These are phyloP conservation scores for Vigna reflexopilosa DNA, from an alignment of 306 rosid species.

Conservation along the genomic window DNA sequence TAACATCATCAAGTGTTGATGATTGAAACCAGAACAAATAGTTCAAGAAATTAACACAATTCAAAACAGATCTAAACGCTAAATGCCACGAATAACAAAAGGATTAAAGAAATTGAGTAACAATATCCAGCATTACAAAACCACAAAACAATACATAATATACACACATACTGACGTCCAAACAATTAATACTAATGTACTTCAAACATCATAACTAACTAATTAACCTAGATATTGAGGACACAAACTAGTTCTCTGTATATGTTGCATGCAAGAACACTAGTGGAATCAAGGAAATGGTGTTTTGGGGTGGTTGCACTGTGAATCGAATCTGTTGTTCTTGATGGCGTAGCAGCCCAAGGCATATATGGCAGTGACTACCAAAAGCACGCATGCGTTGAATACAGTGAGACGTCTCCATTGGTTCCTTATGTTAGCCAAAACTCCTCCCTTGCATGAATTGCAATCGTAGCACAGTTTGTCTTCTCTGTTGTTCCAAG, in stretches of 20 bases:
- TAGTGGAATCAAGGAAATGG: conserved; percentile 41
- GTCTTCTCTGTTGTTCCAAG: conserved; percentile 65
- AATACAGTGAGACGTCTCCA: conserved; percentile 68
- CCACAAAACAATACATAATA: neutral
- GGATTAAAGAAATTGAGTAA: neutral
- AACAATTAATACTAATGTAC: neutral
- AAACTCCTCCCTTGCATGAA: conserved; percentile 84
- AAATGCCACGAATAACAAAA: neutral
- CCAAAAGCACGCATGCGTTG: conserved; percentile 46
- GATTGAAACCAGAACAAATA: neutral
- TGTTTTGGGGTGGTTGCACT: conserved; percentile 8
- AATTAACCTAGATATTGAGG: neutral
- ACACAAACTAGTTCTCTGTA: neutral
- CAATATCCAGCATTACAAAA: conserved; percentile 11
- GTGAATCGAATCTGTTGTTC: conserved; percentile 49
- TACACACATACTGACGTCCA: neutral
- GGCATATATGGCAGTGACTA: conserved; percentile 61
- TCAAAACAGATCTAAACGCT: neutral
- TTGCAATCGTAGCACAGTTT: conserved; percentile 78
- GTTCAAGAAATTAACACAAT: neutral
- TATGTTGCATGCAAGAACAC: neutral
- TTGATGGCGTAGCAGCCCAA: conserved; percentile 80
- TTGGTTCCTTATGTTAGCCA: conserved; percentile 67
- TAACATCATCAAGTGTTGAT: neutral
- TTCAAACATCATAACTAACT: neutral